phyloP scores from a whole-genome alignment of 2,329 filamentous ascomycete species.

The Talaromyces sp. region DNA sequence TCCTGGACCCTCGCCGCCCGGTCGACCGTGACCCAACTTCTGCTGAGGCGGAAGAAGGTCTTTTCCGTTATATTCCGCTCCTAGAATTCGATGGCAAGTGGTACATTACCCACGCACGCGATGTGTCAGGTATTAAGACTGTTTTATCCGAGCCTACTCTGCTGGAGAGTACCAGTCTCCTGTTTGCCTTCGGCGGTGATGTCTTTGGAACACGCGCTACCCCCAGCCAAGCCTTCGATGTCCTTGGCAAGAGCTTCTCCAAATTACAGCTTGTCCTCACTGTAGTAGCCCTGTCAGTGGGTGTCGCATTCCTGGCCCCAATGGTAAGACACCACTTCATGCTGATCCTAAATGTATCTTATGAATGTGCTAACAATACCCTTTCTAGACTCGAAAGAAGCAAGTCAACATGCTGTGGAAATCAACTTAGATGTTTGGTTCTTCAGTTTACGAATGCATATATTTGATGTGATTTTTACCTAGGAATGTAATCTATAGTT shows the following conservation, averaged over 20 bases:
- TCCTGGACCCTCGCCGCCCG: constrained; percentile 84
- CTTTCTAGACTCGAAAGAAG: constrained; percentile 22
- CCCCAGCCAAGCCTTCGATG: constrained; percentile 89
- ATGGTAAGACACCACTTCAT: constrained; percentile 66
- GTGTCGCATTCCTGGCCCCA: constrained; percentile 77
- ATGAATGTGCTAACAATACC: constrained; percentile 15
- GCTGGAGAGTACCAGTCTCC: constrained; percentile 87
- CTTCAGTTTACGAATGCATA: constrained; percentile 10
- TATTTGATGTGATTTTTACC: constrained; percentile 1
- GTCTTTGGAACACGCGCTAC: constrained; percentile 83
- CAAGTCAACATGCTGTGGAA: constrained; percentile 29
- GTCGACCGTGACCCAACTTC: constrained; percentile 80
- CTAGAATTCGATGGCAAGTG: constrained; percentile 83
- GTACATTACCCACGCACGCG: constrained; percentile 78
- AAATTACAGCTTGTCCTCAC: constrained; percentile 83
- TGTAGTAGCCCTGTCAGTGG: constrained; percentile 75
- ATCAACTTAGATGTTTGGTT: constrained; percentile 4
- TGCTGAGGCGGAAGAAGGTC: constrained; percentile 79
- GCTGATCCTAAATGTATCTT: too few species aligned
- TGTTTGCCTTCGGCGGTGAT: constrained; percentile 84
- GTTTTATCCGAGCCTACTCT: constrained; percentile 76
- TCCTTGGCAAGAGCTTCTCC: constrained; percentile 90
- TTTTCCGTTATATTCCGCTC: constrained; percentile 73
- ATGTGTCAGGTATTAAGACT: constrained; percentile 73
- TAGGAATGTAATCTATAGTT: constrained; percentile 18